phyloP scores from a whole-genome alignment of 2,329 filamentous ascomycete genomes.

The Purpureocillium lavendulum region DNA sequence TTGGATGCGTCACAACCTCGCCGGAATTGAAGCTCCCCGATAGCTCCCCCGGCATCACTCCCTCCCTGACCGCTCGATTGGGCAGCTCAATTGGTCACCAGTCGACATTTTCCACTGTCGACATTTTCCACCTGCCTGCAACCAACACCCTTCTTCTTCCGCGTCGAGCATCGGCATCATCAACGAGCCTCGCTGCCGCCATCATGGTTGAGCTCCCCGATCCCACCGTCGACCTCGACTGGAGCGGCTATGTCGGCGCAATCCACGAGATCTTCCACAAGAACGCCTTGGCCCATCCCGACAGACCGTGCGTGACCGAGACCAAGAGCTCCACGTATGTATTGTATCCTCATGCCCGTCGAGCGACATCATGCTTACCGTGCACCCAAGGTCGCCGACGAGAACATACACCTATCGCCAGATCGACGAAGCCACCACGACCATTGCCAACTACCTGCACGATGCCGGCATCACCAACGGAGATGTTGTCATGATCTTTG shows the following conservation, averaged over 20 bases:
- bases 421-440: slow-evolving; percentile 78
- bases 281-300: slow-evolving; percentile 61
- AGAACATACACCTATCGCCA: slow-evolving; percentile 74
- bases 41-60: too few species aligned
- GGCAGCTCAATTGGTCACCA: too few species aligned
- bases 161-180: too few species aligned
- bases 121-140: too few species aligned
- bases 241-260: slow-evolving; percentile 52
- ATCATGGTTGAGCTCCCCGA: slow-evolving; percentile 39
- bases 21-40: too few species aligned
- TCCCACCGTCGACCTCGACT: slow-evolving; percentile 59
- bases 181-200: too few species aligned
- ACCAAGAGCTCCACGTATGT: slow-evolving; percentile 30
- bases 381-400: slow-evolving; percentile 34
- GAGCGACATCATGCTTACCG: slow-evolving; percentile 3
- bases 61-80: too few species aligned
- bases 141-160: too few species aligned
- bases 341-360: too few species aligned
- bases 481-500: slow-evolving; percentile 91
- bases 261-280: slow-evolving; percentile 63
- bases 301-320: slow-evolving; percentile 42
- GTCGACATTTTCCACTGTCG: too few species aligned
- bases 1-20: too few species aligned
- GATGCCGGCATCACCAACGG: slow-evolving; percentile 64
- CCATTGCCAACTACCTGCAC: slow-evolving; percentile 70